Conservation (phyloP, 2,329 filamentous ascomycete genomes). For the Colletotrichum tamarilloi region DNA sequence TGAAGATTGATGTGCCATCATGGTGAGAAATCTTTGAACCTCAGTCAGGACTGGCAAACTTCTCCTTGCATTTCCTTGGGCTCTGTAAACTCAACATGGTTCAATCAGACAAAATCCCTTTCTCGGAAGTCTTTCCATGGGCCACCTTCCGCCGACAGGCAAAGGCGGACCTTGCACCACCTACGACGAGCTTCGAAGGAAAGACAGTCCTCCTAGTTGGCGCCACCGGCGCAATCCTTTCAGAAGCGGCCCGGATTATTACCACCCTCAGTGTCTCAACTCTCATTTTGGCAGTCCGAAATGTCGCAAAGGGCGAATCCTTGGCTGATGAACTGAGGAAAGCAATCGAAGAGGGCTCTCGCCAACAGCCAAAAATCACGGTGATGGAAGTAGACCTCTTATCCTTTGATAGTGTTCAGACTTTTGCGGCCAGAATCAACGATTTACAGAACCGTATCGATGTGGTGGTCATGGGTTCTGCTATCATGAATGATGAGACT, state of each 20-base stretch:
- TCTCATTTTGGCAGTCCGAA: not conserved
- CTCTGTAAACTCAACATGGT: not conserved
- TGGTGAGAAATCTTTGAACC: not conserved
- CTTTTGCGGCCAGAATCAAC: not conserved
- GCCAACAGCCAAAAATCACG: not conserved
- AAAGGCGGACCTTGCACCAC: not conserved
- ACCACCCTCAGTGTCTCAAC: not conserved
- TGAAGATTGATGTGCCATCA: not conserved
- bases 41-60: not conserved
- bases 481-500: constrained; percentile 1
- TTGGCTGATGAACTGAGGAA: not conserved
- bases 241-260: not conserved
- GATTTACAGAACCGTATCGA: not conserved
- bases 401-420: not conserved
- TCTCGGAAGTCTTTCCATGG: not conserved
- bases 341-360: not conserved
- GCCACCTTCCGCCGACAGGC: constrained; percentile 5
- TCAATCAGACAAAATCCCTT: not conserved
- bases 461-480: constrained; percentile 1
- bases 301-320: not conserved
- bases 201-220: constrained; percentile 5
- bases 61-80: too few relatives aligned
- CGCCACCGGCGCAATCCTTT: constrained; percentile 2
- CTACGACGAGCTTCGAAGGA: not conserved
- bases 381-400: not conserved